These are phyloP conservation scores for Pseudonectria buxi DNA, from an alignment of 2,329 filamentous ascomycete species.

Conservation along the genomic window DNA sequence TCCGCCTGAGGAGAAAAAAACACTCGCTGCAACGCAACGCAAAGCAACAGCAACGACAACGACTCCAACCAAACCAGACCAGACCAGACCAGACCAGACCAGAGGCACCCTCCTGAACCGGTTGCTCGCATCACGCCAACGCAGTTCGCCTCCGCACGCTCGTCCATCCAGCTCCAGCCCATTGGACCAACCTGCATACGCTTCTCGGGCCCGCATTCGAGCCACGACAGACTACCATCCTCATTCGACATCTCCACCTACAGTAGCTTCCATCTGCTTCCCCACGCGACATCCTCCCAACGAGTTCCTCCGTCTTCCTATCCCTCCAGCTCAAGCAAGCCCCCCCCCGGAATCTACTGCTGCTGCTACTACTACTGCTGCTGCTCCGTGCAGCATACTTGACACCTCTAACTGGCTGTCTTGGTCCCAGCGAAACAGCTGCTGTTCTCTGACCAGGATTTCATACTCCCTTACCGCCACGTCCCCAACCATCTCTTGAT, in stretches of 20 bases:
- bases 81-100: no score
- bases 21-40: no score
- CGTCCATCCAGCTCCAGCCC: slow-evolving; percentile 23
- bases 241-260: slow-evolving; percentile 30
- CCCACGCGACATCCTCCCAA: slow-evolving; percentile 29
- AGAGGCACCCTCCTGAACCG: no score
- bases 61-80: no score
- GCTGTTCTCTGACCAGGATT: slow-evolving; percentile 18
- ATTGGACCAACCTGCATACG: slow-evolving; percentile 33
- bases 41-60: no score
- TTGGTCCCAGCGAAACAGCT: slow-evolving; percentile 26
- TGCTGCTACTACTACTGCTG: slow-evolving; percentile 8
- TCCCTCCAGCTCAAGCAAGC: slow-evolving; percentile 23
- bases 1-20: no score
- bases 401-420: slow-evolving; percentile 6
- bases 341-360: slow-evolving; percentile 16
- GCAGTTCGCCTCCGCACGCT: slow-evolving; percentile 21
- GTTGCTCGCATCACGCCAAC: slow-evolving; percentile 18
- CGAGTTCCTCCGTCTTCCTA: slow-evolving; percentile 26
- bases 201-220: slow-evolving; percentile 32
- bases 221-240: slow-evolving; percentile 30
- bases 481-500: slow-evolving; percentile 15
- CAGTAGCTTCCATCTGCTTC: slow-evolving; percentile 24
- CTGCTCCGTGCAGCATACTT: slow-evolving; percentile 27
- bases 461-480: slow-evolving; percentile 24